These are phyloP conservation scores for Arthrobotrys entomopaga DNA, from an alignment of 2,329 filamentous ascomycete genomes.

Conservation along the genomic window DNA sequence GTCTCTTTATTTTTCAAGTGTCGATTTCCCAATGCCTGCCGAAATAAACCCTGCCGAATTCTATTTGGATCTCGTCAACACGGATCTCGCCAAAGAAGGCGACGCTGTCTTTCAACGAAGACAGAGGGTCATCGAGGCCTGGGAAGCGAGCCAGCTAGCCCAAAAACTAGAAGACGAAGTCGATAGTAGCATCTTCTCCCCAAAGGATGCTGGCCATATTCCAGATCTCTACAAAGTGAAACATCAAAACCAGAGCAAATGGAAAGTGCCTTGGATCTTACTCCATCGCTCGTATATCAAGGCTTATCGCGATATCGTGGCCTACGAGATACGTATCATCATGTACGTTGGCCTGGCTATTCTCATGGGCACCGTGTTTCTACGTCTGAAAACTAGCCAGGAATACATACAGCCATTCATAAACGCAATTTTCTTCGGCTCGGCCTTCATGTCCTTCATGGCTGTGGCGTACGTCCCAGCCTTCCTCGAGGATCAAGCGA, in stretches of 20 bases:
- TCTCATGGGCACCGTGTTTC: slow-evolving; percentile 88
- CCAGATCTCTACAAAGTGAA: slow-evolving; percentile 62
- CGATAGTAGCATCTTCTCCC: slow-evolving; percentile 59
- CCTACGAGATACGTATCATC: slow-evolving; percentile 78
- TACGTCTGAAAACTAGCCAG: slow-evolving; percentile 75
- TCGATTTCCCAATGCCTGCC: slow-evolving; percentile 66
- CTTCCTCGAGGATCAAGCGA: slow-evolving; percentile 79
- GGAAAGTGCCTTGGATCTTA: slow-evolving; percentile 68
- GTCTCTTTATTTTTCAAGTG: slow-evolving; percentile 66
- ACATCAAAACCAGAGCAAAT: slow-evolving; percentile 60
- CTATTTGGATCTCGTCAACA: slow-evolving; percentile 79
- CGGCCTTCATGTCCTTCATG: slow-evolving; percentile 81
- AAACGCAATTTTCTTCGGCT: slow-evolving; percentile 72
- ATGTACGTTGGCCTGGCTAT: slow-evolving; percentile 70
- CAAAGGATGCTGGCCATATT: slow-evolving; percentile 48
- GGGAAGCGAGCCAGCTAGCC: slow-evolving; percentile 32
- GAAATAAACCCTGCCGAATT: slow-evolving; percentile 65
- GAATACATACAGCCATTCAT: slow-evolving; percentile 80
- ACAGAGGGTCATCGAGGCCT: neutral
- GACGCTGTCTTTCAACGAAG: neutral
- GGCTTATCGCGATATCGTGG: slow-evolving; percentile 82
- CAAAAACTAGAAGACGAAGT: slow-evolving; percentile 61
- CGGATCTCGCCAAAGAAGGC: slow-evolving; percentile 66
- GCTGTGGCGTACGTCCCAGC: slow-evolving; percentile 84
- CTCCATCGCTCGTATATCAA: slow-evolving; percentile 84